Evolutionary conservation across 2,329 filamentous ascomycete species (phyloP).

Genomic region (Phaeosphaeriaceae sp.): DNA sequence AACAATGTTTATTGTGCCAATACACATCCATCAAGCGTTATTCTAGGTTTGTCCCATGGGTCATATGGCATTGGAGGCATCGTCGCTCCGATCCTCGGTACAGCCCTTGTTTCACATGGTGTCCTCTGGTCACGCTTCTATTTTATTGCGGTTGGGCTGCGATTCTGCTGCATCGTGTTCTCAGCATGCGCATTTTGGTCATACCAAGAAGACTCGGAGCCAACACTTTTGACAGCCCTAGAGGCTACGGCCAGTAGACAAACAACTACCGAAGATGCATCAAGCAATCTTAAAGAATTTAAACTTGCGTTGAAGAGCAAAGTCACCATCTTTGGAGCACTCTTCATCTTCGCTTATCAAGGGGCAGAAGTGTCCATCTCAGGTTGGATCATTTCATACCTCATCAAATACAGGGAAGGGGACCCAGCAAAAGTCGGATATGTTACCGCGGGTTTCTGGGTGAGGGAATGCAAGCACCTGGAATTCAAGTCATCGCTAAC

Average conservation of each 20-base stretch:
- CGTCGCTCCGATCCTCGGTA: conserved; percentile 75
- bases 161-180: conserved; percentile 63
- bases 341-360: conserved; percentile 88
- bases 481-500: conserved; percentile 10
- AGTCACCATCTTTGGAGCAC: conserved; percentile 73
- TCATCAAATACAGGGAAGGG: conserved; percentile 74
- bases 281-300: conserved; percentile 56
- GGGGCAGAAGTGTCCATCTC: conserved; percentile 84
- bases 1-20: conserved; percentile 65
- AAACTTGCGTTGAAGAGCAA: conserved; percentile 59
- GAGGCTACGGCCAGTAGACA: conserved; percentile 53
- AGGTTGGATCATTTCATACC: conserved; percentile 86
- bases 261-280: conserved; percentile 41
- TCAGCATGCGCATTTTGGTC: conserved; percentile 71
- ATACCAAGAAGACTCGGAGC: conserved; percentile 68
- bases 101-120: conserved; percentile 68
- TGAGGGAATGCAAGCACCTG: conserved; percentile 43
- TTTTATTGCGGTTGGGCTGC: conserved; percentile 66
- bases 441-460: conserved; percentile 73
- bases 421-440: conserved; percentile 77
- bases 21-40: conserved; percentile 57
- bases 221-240: conserved; percentile 52
- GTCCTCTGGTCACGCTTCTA: conserved; percentile 76
- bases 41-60: conserved; percentile 70
- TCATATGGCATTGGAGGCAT: conserved; percentile 61